Evolutionary conservation across 2,329 filamentous ascomycete species (phyloP), one percentile per base, ranked within the genome.

Genomic region (Venturia carpophila): DNA sequence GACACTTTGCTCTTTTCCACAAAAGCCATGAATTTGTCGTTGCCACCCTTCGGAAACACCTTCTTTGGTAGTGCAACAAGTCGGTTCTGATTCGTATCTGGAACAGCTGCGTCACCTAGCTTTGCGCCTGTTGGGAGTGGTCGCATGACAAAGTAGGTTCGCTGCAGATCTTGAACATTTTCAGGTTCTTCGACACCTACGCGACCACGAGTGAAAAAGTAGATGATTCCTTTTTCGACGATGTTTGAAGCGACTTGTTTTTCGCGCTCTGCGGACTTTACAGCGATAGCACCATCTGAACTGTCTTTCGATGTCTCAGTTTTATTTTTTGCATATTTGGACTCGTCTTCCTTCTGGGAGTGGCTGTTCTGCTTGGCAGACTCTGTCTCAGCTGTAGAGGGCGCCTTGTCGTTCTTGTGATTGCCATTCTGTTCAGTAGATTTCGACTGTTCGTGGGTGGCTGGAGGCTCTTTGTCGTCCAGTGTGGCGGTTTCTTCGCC

Each of bases 191-290:
- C 84, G 34, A 90, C 82, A 62, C 85, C 84, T 45, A 96, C 90
- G 15, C 91, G 87, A 9, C 86, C 86, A 21, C 92, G 87, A 71
- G 89, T 88, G 79, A 96, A 95, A 81, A 96, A 96, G 79, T 96
- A 96, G 69, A 96, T 87, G 70, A 94, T 83, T 3, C 92, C 92
- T 71, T 94, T 96, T 72, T 97, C 92, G 2, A 95, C 80, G 30
- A 96, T 85, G 66, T 79, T 86, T 6, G 82, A 84, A 1, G 85
- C 79, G 1, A 78, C 75, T 56, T 81, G 75, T 69, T 81, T 80
- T 52, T 83, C 79, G 62, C 81, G 73, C 21, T 79, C 74, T 1
- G 82, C 80, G 62, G 81, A 76, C 66, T 79, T 76, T 5, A 85
- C 74, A 1, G 82, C 80, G 24, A 73, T 71, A 19, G 66, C 70